phyloP scores from a whole-genome alignment of 2,329 filamentous ascomycete genomes.

The Beauveria australis region DNA sequence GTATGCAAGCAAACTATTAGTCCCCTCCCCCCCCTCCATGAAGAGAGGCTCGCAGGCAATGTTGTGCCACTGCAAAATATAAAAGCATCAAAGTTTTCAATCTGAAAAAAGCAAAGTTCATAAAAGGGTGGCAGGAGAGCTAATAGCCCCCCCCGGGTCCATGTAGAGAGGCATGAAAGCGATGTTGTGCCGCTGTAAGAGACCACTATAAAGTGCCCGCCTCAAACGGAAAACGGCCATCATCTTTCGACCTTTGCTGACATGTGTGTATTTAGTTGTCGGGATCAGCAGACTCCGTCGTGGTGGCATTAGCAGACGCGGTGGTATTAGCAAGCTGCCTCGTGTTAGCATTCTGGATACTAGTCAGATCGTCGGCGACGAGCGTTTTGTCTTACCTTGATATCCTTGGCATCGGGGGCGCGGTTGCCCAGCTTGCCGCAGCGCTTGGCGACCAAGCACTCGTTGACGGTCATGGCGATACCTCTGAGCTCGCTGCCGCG shows the following conservation, averaged over 20 bases:
- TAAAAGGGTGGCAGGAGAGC: no score
- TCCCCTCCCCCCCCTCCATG: no score
- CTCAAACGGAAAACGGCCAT: neutral
- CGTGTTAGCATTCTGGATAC: neutral
- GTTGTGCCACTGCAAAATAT: neutral
- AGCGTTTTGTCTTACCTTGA: neutral
- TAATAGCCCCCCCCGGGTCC: no score
- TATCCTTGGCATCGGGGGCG: conserved; percentile 10
- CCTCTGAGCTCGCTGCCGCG: conserved; percentile 18
- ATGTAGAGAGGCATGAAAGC: neutral
- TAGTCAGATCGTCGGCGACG: no score
- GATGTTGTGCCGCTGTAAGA: neutral
- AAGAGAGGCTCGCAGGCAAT: neutral
- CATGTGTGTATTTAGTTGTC: neutral
- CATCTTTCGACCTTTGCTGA: neutral
- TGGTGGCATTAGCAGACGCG: no score
- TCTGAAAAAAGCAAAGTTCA: no score
- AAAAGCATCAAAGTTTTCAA: no score
- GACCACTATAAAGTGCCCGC: neutral
- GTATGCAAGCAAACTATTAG: no score
- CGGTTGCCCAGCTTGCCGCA: conserved; percentile 19
- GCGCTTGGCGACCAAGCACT: conserved; percentile 21
- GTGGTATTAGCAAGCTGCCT: no score
- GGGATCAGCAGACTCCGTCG: no score
- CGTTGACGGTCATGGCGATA: conserved; percentile 22